Evolutionary conservation across 2,329 filamentous ascomycete genomes (phyloP), one percentile per base, ranked within the genome.

Genomic region (Botryotinia globosa): DNA sequence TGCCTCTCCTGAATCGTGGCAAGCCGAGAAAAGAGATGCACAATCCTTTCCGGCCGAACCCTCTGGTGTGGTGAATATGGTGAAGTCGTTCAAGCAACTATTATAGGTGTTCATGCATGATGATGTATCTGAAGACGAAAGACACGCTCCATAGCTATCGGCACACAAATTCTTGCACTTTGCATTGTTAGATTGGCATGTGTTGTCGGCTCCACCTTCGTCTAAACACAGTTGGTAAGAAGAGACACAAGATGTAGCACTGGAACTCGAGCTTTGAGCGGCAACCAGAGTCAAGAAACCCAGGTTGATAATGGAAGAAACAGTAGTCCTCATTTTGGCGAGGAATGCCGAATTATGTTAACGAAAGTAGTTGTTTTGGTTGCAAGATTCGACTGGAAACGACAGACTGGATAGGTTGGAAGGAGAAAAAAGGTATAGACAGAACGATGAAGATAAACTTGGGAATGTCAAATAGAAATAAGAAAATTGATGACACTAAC

Each of bases 21-120:
- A 74, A 4, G 42, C 54, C 32, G 66, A 71, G 34, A 74, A 74
- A 25, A 73, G 25, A 34, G 73, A 74, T 20, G 73, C 73, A 64
- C 73, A 74, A 34, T 74, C 73, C 48, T 65, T 74, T 44, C 72
- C 73, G 4, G 73, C 73, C 32, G 72, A 74, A 45, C 65, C 64
- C 42, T 48, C 39, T 8, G 63, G 45, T 1, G 73, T 73, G 20
- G 73, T 58, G 42, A 74, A 74, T 42, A 74, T 58, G 29, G 63
- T 65, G 58, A 71, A 74, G 10, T 22, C 48, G 65, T 74, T 34
- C 62, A 73, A 48, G 61, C 73, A 74, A 39, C 12, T 8, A 32
- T 70, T 70, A n/a, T 64, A 70, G 10, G 25, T 14, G 20, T 22
- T 70, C 32, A 51, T 70, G 20, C 68, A 70, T 39, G 56, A 42